Conservation (phyloP, 805 yeast genomes). For the Candida chilensis region DNA sequence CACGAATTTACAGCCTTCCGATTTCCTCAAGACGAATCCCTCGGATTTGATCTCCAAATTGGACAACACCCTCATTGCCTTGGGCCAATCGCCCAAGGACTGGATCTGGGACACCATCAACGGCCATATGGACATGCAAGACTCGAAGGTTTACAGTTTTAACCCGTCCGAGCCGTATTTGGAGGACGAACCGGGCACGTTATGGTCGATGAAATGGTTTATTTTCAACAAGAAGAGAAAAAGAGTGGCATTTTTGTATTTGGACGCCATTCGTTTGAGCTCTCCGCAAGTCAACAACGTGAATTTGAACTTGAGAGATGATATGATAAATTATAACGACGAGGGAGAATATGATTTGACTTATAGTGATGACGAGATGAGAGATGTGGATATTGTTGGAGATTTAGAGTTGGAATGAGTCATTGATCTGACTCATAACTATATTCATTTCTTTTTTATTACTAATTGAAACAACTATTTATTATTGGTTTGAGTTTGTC, state of each 20-base stretch:
- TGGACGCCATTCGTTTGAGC: too few species aligned
- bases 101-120: slow-evolving; percentile 89
- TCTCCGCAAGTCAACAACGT: slow-evolving; percentile 16
- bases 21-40: slow-evolving; percentile 46
- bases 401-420: slow-evolving; percentile 17
- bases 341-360: slow-evolving; percentile 25
- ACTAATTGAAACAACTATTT: background rate
- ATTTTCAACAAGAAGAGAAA: slow-evolving; percentile 85
- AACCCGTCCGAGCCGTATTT: slow-evolving; percentile 53
- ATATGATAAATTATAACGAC: too few species aligned
- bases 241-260: slow-evolving; percentile 79
- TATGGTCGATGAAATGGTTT: slow-evolving; percentile 85
- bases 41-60: slow-evolving; percentile 55
- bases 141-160: slow-evolving; percentile 56
- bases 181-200: slow-evolving; percentile 53
- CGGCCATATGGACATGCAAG: slow-evolving; percentile 67
- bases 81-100: slow-evolving; percentile 47
- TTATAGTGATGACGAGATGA: slow-evolving; percentile 11
- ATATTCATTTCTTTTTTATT: too few species aligned
- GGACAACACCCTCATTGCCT: slow-evolving; percentile 65
- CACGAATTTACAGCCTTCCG: slow-evolving; percentile 72
- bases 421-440: too few species aligned
- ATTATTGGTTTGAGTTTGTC: background rate
- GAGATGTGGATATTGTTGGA: slow-evolving; percentile 28
- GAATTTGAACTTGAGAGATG: slow-evolving; percentile 20